Evolutionary conservation across 2,329 filamentous ascomycete genomes (phyloP).

Genomic region (Xylaria sp.): DNA sequence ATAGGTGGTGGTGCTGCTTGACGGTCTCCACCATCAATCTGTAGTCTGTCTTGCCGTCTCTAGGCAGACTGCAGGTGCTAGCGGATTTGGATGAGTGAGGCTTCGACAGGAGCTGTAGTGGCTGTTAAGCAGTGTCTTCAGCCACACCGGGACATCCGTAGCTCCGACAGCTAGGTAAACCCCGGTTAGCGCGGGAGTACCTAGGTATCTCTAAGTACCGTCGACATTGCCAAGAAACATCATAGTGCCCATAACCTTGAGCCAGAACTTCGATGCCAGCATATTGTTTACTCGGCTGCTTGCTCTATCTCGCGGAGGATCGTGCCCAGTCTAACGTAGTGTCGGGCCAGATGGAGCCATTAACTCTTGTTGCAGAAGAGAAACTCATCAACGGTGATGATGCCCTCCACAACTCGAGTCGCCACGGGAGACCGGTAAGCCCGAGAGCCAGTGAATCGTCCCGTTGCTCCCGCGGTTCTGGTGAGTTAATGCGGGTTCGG

Average conservation of each 20-base stretch:
- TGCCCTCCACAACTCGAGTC: background rate
- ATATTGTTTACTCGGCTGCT: background rate
- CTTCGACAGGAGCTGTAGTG: background rate
- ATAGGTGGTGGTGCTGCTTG: slow-evolving; percentile 17
- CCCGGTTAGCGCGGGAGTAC: background rate
- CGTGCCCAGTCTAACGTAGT: background rate
- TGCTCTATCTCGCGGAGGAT: slow-evolving; percentile 6
- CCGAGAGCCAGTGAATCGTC: background rate
- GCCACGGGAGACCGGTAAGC: background rate
- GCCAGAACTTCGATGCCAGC: background rate
- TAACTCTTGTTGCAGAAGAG: background rate
- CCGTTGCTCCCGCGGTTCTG: slow-evolving; percentile 3
- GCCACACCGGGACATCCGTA: slow-evolving; percentile 5
- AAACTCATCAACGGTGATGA: background rate
- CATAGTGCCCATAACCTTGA: background rate
- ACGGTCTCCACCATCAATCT: slow-evolving; percentile 7
- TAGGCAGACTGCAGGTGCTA: background rate
- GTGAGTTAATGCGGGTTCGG: slow-evolving; percentile 14
- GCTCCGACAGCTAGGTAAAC: background rate
- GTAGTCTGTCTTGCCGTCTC: slow-evolving; percentile 2
- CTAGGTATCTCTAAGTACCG: background rate
- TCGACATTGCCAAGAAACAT: background rate
- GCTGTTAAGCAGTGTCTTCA: background rate
- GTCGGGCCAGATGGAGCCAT: background rate
- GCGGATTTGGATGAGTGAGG: background rate